Evolutionary conservation across 352 stramenopile species (phyloP).

Genomic region (Globisporangium perplexum): DNA sequence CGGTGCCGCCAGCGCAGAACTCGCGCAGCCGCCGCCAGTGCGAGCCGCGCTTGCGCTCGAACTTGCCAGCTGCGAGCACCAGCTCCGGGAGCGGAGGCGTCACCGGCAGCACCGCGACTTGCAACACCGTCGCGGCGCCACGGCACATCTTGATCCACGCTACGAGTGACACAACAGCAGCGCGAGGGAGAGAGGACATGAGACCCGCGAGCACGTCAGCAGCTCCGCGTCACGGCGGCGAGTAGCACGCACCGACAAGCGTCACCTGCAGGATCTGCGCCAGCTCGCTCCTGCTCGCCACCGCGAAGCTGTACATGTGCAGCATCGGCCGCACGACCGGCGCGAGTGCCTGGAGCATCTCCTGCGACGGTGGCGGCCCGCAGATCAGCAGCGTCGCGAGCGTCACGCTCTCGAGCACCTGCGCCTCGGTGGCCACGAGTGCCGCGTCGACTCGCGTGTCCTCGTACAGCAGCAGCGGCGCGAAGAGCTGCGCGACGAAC

Average conservation of each 20-base stretch:
- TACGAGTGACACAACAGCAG: conserved; percentile 2
- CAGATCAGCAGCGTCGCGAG: conserved; percentile 58
- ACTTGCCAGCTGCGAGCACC: conserved; percentile 22
- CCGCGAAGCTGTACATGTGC: conserved; percentile 69
- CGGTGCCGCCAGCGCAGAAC: conserved; percentile 60
- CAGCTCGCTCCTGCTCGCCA: conserved; percentile 60
- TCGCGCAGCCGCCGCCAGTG: conserved; percentile 33
- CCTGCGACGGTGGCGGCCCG: conserved; percentile 53
- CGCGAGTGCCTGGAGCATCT: conserved; percentile 36
- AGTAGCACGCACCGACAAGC: conserved; percentile 32
- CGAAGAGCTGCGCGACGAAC: conserved; percentile 51
- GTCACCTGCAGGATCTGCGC: conserved; percentile 39
- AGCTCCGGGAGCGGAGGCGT: conserved; percentile 26
- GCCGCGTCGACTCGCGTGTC: conserved; percentile 12
- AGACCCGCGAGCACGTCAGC: not conserved
- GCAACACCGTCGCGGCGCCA: conserved; percentile 31
- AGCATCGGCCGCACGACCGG: conserved; percentile 55
- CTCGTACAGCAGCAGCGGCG: conserved; percentile 62
- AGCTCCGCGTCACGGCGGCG: not conserved
- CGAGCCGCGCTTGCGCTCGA: conserved; percentile 19
- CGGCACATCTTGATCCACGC: conserved; percentile 28
- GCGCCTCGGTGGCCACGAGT: conserved; percentile 28
- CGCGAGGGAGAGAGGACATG: too few relatives aligned
- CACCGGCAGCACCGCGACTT: conserved; percentile 50
- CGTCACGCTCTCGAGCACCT: conserved; percentile 44